A percentile compares a stretch with the other conserved stretches of the same genome.
Evolutionary conservation across 192 early-diverging fungal genomes (phyloP).

Genomic region (Entomortierella lignicola): DNA sequence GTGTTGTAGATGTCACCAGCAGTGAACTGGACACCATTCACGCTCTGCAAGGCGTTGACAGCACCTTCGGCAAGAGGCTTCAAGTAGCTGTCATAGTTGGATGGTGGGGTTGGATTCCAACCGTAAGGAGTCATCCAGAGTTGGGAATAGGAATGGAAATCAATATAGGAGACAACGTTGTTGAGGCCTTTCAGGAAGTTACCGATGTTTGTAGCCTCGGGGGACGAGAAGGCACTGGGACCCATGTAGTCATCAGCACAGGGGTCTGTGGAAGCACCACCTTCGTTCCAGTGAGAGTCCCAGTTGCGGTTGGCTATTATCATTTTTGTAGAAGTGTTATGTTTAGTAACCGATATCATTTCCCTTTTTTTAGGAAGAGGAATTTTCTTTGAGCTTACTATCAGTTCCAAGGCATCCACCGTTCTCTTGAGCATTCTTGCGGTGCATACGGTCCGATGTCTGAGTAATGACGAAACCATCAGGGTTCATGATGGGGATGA

Average conservation of each 20-base stretch:
- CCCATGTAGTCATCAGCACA: slow-evolving; percentile 62
- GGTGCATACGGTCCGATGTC: slow-evolving; percentile 56
- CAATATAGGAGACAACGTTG: slow-evolving; percentile 58
- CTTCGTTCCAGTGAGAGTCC: slow-evolving; percentile 53
- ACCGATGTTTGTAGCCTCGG: slow-evolving; percentile 59
- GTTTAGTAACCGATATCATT: too few relatives aligned
- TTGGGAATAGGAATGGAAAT: slow-evolving; percentile 67
- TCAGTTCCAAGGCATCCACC: slow-evolving; percentile 47
- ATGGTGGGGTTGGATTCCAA: slow-evolving; percentile 20
- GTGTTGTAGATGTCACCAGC: slow-evolving; percentile 58
- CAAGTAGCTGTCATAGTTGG: slow-evolving; percentile 32
- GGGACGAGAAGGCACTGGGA: slow-evolving; percentile 45
- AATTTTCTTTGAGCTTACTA: too few relatives aligned
- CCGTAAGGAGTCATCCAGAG: slow-evolving; percentile 53
- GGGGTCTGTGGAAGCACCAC: slow-evolving; percentile 58
- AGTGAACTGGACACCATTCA: slow-evolving; percentile 55
- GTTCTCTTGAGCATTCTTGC: slow-evolving; percentile 62
- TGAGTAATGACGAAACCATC: slow-evolving; percentile 70
- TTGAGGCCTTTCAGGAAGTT: slow-evolving; percentile 53
- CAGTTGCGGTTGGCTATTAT: slow-evolving; percentile 65
- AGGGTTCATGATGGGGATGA: slow-evolving; percentile 69
- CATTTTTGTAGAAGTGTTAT: too few relatives aligned
- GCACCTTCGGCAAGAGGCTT: slow-evolving; percentile 28
- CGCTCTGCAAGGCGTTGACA: slow-evolving; percentile 16
- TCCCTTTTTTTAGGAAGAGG: too few relatives aligned